A percentile compares a stretch with the other conserved stretches of the same genome.
Evolutionary conservation across 805 yeast species (phyloP).

Genomic region (Clavispora phyllophila): DNA sequence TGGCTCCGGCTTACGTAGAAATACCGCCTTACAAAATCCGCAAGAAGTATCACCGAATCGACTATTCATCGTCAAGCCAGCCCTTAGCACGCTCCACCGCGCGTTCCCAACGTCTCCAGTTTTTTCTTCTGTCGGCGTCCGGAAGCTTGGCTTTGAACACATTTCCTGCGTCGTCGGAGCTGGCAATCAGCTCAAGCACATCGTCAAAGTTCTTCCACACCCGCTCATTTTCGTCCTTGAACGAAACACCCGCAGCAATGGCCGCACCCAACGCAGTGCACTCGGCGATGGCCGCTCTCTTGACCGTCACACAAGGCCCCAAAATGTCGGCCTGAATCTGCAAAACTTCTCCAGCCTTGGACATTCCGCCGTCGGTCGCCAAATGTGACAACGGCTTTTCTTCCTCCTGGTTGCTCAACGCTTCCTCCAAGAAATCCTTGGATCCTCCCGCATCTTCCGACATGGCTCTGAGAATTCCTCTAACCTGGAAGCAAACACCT

Average conservation of each 20-base stretch:
- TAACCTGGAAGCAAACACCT: slow-evolving; percentile 90
- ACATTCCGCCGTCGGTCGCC: slow-evolving; percentile 95
- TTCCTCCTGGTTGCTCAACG: slow-evolving; percentile 40
- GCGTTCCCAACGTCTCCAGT: slow-evolving; percentile 76
- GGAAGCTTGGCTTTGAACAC: slow-evolving; percentile 40
- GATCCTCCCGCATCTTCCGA: slow-evolving; percentile 71
- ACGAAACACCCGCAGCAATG: slow-evolving; percentile 81
- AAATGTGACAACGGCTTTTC: slow-evolving; percentile 44
- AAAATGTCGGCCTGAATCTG: slow-evolving; percentile 90
- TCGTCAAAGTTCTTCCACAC: slow-evolving; percentile 77
- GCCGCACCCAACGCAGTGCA: slow-evolving; percentile 97
- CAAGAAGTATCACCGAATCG: too few species aligned
- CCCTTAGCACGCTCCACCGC: slow-evolving; percentile 79
- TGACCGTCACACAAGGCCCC: slow-evolving; percentile 80
- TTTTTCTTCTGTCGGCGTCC: slow-evolving; percentile 53
- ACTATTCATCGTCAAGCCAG: slow-evolving; percentile 57
- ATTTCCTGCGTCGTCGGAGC: slow-evolving; percentile 23
- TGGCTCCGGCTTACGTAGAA: too few species aligned
- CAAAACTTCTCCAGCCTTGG: slow-evolving; percentile 84
- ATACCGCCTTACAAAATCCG: too few species aligned
- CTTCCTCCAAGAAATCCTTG: slow-evolving; percentile 53
- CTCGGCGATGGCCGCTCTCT: slow-evolving; percentile 77
- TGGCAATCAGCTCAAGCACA: slow-evolving; percentile 41
- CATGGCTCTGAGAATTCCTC: slow-evolving; percentile 90
- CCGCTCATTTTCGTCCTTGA: slow-evolving; percentile 44